These are phyloP conservation scores for Kazachstania taianensis DNA, from an alignment of 805 yeast genomes.

Conservation along the genomic window DNA sequence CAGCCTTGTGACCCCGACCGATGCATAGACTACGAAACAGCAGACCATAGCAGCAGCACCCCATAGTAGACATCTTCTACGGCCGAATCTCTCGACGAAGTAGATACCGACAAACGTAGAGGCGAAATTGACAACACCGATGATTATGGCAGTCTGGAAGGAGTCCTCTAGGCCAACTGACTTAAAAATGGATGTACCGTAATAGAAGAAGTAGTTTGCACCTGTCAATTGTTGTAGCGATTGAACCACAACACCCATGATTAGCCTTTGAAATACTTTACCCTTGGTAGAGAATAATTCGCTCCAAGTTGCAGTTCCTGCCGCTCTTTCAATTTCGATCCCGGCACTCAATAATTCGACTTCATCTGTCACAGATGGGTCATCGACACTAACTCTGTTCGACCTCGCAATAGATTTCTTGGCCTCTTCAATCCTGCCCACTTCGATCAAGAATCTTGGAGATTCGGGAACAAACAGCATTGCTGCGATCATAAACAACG, in stretches of 20 bases:
- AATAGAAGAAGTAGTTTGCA: slow-evolving; percentile 58
- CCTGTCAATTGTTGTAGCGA: slow-evolving; percentile 63
- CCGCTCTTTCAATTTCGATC: slow-evolving; percentile 48
- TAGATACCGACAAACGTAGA: slow-evolving; percentile 46
- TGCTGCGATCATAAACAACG: slow-evolving; percentile 31
- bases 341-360: slow-evolving; percentile 49
- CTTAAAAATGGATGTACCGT: slow-evolving; percentile 52
- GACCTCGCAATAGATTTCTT: slow-evolving; percentile 47
- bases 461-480: slow-evolving; percentile 59
- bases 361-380: slow-evolving; percentile 47
- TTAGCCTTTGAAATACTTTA: slow-evolving; percentile 38
- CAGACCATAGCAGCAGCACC: slow-evolving; percentile 42
- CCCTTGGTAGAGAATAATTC: slow-evolving; percentile 62
- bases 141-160: slow-evolving; percentile 47
- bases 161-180: slow-evolving; percentile 54
- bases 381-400: slow-evolving; percentile 45
- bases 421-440: slow-evolving; percentile 50
- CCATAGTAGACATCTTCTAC: slow-evolving; percentile 37
- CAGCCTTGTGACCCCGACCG: slow-evolving; percentile 47
- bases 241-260: slow-evolving; percentile 47
- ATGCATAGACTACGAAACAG: slow-evolving; percentile 42
- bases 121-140: slow-evolving; percentile 51
- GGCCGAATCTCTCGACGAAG: slow-evolving; percentile 46
- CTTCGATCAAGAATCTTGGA: slow-evolving; percentile 55
- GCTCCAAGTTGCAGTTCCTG: slow-evolving; percentile 58